phyloP scores from a whole-genome alignment of 2,329 filamentous ascomycete species.

The Phialophora tarda region DNA sequence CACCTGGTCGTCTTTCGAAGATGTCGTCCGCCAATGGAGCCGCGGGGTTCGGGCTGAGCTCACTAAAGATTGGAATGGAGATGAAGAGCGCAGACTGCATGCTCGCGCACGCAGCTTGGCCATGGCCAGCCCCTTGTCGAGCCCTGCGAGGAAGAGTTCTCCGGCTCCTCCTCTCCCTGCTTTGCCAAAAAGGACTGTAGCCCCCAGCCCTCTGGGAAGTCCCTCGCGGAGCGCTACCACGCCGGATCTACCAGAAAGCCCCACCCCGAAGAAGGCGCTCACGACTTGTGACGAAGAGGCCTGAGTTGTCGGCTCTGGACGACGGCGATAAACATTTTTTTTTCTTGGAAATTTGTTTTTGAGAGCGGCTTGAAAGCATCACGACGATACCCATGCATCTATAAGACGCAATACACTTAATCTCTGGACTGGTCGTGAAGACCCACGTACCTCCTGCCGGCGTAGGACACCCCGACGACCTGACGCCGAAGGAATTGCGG shows the following conservation, averaged over 20 bases:
- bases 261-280: constrained; percentile 18
- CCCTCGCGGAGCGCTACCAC: constrained; percentile 18
- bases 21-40: constrained; percentile 83
- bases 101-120: constrained; percentile 39
- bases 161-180: constrained; percentile 31
- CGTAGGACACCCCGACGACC: not conserved
- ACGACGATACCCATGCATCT: constrained; percentile 36
- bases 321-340: not conserved
- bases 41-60: constrained; percentile 82
- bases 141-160: constrained; percentile 33
- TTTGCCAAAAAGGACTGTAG: constrained; percentile 25
- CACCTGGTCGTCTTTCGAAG: constrained; percentile 78
- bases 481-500: not conserved
- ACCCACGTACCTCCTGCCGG: not conserved
- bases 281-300: constrained; percentile 21
- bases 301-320: not conserved
- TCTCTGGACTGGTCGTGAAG: constrained; percentile 15
- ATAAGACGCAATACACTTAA: constrained; percentile 23
- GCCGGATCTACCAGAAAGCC: constrained; percentile 23
- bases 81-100: constrained; percentile 39
- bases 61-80: constrained; percentile 68
- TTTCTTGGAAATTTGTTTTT: constrained; percentile 25
- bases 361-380: constrained; percentile 20
- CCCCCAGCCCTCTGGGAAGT: constrained; percentile 29
- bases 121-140: constrained; percentile 37